Evolutionary conservation across 2,329 filamentous ascomycete genomes (phyloP), one percentile per base, ranked within the genome.

Genomic region (Trichoderma arundinaceum): DNA sequence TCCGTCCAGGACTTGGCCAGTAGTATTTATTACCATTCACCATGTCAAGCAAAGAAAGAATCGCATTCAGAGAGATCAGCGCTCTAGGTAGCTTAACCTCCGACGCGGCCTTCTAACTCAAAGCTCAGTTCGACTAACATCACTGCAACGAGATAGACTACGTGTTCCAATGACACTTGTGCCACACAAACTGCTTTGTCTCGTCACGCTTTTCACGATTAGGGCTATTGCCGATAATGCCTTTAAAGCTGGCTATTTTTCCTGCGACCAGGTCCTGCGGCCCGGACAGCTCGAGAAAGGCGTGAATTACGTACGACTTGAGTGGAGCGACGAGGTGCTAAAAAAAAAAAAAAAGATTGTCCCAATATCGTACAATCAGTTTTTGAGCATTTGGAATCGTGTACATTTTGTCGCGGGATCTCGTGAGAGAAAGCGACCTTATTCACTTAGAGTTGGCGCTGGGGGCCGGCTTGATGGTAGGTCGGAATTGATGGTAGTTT

Each of bases 241-340:
- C 19, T 64, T 64, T 22, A 53, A 64, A 48, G 60, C 60, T 56
- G 60, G 60, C 49, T 64, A 48, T 64, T 15, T 35, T 19, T 64
- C 49, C 17, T 64, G 60, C 49, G 38, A 64, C 15, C 39, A 64
- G 60, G 60, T 56, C 46, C 60, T 64, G n/a, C n/a, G 28, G 17
- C 58, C 58, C 8, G 46, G 35, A 35, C 46, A 32, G 22, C 58
- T 62, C 10, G 46, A 62, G 46, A 41, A 62, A 49, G 58, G 58
- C 58, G 58, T 62, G 17, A 41, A 54, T 54, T 54, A 41, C n/a
- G 39, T 52, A 15, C 39, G 48, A 43, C 43, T 63, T 38, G 46
- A 63, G 22, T 53, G 35, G 59, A 63, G 49, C n/a, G 39, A 33
- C 12, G 35, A 52, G 46, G 35, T 63, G 59, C 46, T 63, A 48